Conservation (phyloP, 306 rosid species). For the Cucurbita moschata region DNA sequence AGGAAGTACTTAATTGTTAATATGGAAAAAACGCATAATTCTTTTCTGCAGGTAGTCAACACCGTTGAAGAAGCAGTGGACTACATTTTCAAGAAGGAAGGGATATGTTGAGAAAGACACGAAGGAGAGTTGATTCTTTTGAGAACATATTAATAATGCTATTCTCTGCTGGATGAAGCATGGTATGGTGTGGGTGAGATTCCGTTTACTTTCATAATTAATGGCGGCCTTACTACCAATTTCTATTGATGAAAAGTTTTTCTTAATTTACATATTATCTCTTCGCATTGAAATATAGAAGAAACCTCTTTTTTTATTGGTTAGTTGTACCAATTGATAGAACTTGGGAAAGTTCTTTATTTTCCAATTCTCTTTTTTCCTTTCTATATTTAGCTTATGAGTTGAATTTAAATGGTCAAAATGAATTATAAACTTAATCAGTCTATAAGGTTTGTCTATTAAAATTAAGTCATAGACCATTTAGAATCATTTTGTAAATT, state of each 20-base stretch:
- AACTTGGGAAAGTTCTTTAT: background rate
- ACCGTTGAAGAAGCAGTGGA: constrained; percentile 26
- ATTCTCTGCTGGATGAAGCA: background rate
- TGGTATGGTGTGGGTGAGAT: background rate
- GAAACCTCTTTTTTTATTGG: background rate
- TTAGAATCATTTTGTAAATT: no score
- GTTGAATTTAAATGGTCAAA: no score
- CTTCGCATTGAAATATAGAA: background rate
- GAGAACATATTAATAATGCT: background rate
- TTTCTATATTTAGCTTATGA: no score
- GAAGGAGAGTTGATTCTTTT: background rate
- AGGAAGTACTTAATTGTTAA: background rate
- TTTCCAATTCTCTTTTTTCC: no score
- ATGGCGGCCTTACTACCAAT: background rate
- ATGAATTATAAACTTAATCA: no score
- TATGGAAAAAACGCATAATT: background rate
- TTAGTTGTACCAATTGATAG: background rate
- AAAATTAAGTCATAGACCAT: no score
- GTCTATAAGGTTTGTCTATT: no score
- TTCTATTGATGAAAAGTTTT: background rate
- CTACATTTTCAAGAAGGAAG: constrained; percentile 20
- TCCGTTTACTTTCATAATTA: background rate
- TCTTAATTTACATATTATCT: background rate
- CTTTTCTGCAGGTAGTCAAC: constrained; percentile 21
- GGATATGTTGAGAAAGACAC: background rate